phyloP scores from a whole-genome alignment of 352 stramenopile genomes.

The Globisporangium camurandrum region DNA sequence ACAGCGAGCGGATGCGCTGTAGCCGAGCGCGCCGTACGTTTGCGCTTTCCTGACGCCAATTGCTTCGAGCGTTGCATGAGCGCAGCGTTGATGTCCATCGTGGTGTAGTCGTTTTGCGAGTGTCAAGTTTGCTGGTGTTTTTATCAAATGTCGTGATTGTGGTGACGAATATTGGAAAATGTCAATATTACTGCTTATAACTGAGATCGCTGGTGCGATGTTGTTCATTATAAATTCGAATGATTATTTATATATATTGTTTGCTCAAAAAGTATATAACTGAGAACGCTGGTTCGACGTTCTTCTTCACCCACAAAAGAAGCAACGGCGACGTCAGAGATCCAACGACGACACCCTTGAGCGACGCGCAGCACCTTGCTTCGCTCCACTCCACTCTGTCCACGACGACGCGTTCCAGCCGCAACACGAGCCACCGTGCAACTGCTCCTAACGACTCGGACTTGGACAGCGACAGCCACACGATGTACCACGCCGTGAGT shows the following conservation, averaged over 20 bases:
- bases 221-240: too few relatives aligned
- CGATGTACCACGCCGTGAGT: slow-evolving; percentile 67
- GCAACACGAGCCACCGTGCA: neutral
- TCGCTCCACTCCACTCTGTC: too few relatives aligned
- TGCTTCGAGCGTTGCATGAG: slow-evolving; percentile 37
- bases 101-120: slow-evolving; percentile 27
- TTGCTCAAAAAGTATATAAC: too few relatives aligned
- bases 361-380: too few relatives aligned
- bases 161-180: slow-evolving; percentile 10
- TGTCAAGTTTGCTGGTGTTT: slow-evolving; percentile 16
- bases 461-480: slow-evolving; percentile 9
- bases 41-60: slow-evolving; percentile 25
- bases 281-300: too few relatives aligned
- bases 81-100: slow-evolving; percentile 29
- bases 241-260: too few relatives aligned
- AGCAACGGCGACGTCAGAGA: too few relatives aligned
- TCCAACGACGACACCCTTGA: too few relatives aligned
- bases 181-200: too few relatives aligned
- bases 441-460: slow-evolving; percentile 10
- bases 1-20: neutral
- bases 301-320: too few relatives aligned
- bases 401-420: neutral
- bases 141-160: slow-evolving; percentile 21
- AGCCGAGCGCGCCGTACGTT: neutral
- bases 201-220: too few relatives aligned